Percentiles rank a stretch among this genome's conserved stretches.
Evolutionary conservation across 768 basidiomycete species (phyloP).

Genomic region (Russula earlei): DNA sequence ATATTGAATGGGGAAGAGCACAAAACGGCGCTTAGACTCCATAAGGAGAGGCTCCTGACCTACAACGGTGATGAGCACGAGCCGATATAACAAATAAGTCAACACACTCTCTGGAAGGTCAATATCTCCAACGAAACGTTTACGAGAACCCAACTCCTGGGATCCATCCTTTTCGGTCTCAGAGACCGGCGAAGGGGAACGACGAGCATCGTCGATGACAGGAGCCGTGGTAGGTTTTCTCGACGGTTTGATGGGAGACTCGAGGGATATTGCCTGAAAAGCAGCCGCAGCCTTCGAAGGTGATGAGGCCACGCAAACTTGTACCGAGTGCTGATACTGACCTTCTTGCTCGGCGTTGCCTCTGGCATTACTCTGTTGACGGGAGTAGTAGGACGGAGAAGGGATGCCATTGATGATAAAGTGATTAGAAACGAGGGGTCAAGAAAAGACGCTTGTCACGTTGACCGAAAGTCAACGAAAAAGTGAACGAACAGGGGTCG

Average conservation of each 20-base stretch:
- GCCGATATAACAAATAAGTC: not conserved
- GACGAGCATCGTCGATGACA: conserved; percentile 22
- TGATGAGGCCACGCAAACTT: not conserved
- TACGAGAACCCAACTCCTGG: conserved; percentile 5
- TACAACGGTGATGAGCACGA: conserved; percentile 21
- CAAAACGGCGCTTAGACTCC: conserved; percentile 71
- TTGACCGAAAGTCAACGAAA: not conserved
- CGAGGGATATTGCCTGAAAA: conserved; percentile 25
- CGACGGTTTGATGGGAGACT: conserved; percentile 25
- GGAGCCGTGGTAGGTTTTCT: conserved; percentile 3
- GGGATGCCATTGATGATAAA: conserved; percentile 18
- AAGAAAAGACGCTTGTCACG: not conserved
- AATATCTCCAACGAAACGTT: conserved; percentile 46
- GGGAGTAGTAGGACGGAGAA: conserved; percentile 18
- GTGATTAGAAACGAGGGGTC: too few relatives aligned
- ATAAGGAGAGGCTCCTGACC: conserved; percentile 76
- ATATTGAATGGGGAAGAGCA: conserved; percentile 91
- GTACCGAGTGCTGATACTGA: not conserved
- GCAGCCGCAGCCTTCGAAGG: conserved; percentile 26
- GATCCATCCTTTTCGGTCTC: conserved; percentile 12
- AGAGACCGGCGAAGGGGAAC: conserved; percentile 17
- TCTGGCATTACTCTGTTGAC: conserved; percentile 20
- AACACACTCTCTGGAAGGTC: conserved; percentile 38
- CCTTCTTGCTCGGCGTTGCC: conserved; percentile 33
- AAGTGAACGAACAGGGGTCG: not conserved